phyloP scores from a whole-genome alignment of 75 land plant species.

The Sequoia sempervirens region DNA sequence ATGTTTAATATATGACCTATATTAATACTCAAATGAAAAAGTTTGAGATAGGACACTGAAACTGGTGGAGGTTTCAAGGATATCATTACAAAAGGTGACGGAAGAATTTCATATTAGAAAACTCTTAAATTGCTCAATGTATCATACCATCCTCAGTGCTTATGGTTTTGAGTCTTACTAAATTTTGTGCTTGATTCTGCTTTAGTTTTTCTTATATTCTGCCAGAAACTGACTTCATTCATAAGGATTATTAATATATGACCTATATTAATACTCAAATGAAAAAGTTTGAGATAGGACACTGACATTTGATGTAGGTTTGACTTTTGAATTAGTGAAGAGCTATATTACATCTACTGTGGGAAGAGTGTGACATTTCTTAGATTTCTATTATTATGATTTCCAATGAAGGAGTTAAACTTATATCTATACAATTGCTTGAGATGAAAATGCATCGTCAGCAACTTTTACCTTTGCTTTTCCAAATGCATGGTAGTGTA shows the following conservation, averaged over 20 bases:
- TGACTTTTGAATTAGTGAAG: neutral
- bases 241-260: neutral
- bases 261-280: neutral
- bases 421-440: neutral
- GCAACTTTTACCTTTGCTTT: neutral
- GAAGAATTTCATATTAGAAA: slow-evolving; percentile 32
- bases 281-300: neutral
- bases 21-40: neutral
- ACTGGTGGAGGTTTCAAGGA: slow-evolving; percentile 84
- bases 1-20: neutral
- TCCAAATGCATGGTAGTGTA: neutral
- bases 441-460: neutral
- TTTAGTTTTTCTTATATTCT: neutral
- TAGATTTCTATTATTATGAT: neutral
- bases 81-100: slow-evolving; percentile 75
- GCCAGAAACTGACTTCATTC: neutral
- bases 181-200: neutral
- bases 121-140: neutral
- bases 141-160: neutral
- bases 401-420: neutral
- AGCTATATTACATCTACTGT: neutral
- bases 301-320: neutral
- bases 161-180: neutral
- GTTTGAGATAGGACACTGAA: no score
- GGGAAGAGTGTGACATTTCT: neutral